Evolutionary conservation across 345 rosid species (phyloP).

Genomic region (Punica granatum): DNA sequence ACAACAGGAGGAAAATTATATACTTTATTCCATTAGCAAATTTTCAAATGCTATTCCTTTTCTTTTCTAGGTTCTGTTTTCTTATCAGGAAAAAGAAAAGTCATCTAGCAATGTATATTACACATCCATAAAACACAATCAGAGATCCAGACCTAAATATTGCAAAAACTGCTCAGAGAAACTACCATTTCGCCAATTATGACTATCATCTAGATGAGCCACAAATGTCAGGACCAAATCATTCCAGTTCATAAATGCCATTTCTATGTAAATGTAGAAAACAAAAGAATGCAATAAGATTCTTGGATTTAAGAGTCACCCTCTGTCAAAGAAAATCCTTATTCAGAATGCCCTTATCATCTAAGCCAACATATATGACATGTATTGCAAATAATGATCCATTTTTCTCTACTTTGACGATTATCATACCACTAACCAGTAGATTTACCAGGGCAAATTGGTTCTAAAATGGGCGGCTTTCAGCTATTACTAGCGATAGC

Average conservation of each 20-base stretch:
- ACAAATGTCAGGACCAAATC: neutral
- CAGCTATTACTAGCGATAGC: neutral
- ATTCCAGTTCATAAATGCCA: neutral
- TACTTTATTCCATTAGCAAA: neutral
- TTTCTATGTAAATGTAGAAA: neutral
- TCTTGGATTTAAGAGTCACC: neutral
- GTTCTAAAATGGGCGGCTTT: neutral
- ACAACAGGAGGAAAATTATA: slow-evolving; percentile 5
- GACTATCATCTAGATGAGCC: neutral
- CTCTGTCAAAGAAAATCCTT: too few relatives aligned
- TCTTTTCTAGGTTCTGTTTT: neutral
- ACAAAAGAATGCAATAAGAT: neutral
- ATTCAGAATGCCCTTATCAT: too few relatives aligned
- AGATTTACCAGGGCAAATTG: neutral
- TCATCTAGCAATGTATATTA: too few relatives aligned
- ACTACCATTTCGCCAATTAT: neutral
- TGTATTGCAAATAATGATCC: neutral
- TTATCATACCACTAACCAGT: neutral
- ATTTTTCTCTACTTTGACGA: neutral
- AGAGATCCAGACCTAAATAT: too few relatives aligned
- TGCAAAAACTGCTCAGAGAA: neutral
- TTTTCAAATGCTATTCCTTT: neutral
- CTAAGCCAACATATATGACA: too few relatives aligned
- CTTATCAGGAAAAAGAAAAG: too few relatives aligned
- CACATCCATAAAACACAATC: neutral